Evolutionary conservation across 2,329 filamentous ascomycete species (phyloP).

Genomic region (Diaporthe citriasiana): DNA sequence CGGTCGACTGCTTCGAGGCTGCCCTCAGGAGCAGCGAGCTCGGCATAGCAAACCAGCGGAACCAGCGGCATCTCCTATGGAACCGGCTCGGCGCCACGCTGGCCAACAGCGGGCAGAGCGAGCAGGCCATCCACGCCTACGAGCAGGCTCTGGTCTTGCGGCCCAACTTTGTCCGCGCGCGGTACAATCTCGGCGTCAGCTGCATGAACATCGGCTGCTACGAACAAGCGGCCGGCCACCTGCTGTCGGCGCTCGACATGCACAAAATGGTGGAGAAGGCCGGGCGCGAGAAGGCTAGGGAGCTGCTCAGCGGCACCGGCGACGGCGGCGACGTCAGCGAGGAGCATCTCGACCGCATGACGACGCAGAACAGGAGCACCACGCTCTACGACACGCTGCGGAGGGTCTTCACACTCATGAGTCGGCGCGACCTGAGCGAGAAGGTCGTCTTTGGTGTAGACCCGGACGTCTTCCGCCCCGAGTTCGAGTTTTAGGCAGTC

Average conservation of each 20-base stretch:
- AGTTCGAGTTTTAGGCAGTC: constrained; percentile 74
- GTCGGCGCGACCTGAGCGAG: constrained; percentile 87
- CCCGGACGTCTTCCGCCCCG: constrained; percentile 86
- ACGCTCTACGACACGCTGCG: constrained; percentile 96
- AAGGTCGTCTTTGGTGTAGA: constrained; percentile 91
- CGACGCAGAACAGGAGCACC: constrained; percentile 95
- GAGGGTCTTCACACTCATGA: constrained; percentile 97
- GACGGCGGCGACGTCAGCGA: constrained; percentile 68
- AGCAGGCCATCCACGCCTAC: constrained; percentile 97
- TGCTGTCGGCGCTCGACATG: constrained; percentile 93
- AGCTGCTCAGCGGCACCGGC: constrained; percentile 76
- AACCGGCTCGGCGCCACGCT: constrained; percentile 96
- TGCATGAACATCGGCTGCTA: constrained; percentile 99
- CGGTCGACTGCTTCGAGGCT: constrained; percentile 96
- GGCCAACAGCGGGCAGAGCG: constrained; percentile 91
- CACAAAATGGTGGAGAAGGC: constrained; percentile 93
- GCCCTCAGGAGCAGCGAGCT: constrained; percentile 89
- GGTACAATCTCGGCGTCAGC: constrained; percentile 95
- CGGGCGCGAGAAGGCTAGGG: constrained; percentile 84
- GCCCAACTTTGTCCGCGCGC: constrained; percentile 95
- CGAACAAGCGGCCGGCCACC: constrained; percentile 91
- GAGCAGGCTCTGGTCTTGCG: constrained; percentile 90
- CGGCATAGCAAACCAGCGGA: constrained; percentile 85
- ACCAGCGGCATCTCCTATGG: constrained; percentile 95
- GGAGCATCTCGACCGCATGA: constrained; percentile 85